A percentile compares a stretch with the other conserved stretches of the same genome.
Conservation (phyloP, 352 stramenopile genomes). For the Phytophthora uliginosa region DNA sequence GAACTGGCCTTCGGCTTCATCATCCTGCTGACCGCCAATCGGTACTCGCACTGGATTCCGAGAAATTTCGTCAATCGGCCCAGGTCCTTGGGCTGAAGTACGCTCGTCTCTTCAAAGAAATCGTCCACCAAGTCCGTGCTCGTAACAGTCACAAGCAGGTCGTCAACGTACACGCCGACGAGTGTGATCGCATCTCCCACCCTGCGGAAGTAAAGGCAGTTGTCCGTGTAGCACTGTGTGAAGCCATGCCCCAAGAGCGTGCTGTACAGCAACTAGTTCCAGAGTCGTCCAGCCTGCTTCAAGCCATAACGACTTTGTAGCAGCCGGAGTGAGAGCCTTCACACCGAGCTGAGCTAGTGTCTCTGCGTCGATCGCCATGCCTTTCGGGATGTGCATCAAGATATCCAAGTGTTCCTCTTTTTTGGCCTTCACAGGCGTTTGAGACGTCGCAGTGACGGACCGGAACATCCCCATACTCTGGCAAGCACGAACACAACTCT, state of each 20-base stretch:
- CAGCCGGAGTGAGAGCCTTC: not conserved
- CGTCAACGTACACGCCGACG: not conserved
- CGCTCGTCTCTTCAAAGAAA: not conserved
- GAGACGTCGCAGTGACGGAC: not conserved
- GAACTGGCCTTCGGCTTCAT: not conserved
- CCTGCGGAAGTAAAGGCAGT: not conserved
- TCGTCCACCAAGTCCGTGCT: not conserved
- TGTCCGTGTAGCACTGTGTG: not conserved
- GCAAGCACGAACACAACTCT: not conserved
- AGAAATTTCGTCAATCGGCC: not conserved
- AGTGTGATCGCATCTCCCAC: not conserved
- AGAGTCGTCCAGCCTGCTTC: no score
- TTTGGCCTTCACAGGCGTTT: not conserved
- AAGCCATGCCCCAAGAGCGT: not conserved
- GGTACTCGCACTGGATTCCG: not conserved
- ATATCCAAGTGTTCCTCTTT: not conserved
- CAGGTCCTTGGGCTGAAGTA: not conserved
- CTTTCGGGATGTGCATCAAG: not conserved
- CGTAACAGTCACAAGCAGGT: not conserved
- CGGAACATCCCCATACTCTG: not conserved
- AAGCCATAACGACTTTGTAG: no score
- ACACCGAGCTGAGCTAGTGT: not conserved
- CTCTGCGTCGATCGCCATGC: not conserved
- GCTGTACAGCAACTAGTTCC: not conserved
- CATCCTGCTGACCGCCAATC: not conserved